Evolutionary conservation across 352 stramenopile species (phyloP), one percentile per base, ranked within the genome.

Genomic region (Phytophthora palmivora): DNA sequence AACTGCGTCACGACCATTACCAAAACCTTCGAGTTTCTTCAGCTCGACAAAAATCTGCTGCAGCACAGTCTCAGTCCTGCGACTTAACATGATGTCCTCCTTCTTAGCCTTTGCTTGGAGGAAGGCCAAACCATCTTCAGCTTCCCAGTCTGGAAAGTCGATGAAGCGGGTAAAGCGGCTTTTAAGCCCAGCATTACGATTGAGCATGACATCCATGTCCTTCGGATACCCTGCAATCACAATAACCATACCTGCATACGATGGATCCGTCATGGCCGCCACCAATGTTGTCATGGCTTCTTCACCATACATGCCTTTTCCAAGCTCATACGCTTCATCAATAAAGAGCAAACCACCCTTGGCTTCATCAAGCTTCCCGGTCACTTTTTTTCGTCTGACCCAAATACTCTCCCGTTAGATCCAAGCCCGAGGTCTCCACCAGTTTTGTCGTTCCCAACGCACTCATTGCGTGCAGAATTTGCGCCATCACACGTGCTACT

Each of bases 401-500:
- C 37, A 98, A 43, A 39, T 93, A 97, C 39, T 94, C 83, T 58
- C 92, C 93, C 0, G 96, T 95, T 6, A 98, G 68, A 49, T 97
- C 89, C 43, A 95, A 68, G 0, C 93, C 78, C 8, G 85, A 95
- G 3, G 77, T 87, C 42, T 97, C 89, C 2, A 98, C 82, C 21
- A 99, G 94, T 41, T 97, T 97, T 15, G 96, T 91, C 2, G 88
- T 96, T 6, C 79, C 78, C 41, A 99, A 74, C 1, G 98, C 79
- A n/a, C 89, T 84, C 69, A 99, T 89, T 18, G 95, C 79, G 50
- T 98, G 88, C 49, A 98, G 89, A 32, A 98, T 94, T 63, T 97
- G 95, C 10, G 89, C 96, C 70, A 99, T 91, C 15, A 92, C 77
- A 30, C 92, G 85, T 6, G 95, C 95, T 0, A 99, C 93, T 6